Evolutionary conservation across 139 green algal species (phyloP), one percentile per base, ranked within the genome.

Genomic region (Nannochloris sp.): DNA sequence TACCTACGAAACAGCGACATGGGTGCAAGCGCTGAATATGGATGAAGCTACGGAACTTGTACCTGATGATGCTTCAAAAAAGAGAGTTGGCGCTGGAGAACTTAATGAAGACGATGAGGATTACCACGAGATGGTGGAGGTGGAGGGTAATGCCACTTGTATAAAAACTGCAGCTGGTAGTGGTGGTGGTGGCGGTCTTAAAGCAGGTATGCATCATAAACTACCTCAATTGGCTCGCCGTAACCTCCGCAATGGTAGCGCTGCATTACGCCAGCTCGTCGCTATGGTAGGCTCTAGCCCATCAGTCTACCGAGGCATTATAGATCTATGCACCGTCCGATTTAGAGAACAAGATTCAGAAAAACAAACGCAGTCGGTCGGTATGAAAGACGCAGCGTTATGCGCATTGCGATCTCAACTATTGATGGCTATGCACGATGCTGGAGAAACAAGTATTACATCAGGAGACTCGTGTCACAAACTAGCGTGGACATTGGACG

Each of bases 351-450:
- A 9, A n/a, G 58, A 65, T 6, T 19, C 42, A 61, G 48, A 9
- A n/a, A n/a, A n/a, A n/a, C 67, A 82, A 29, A 55, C 58, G 1
- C 60, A 78, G 37, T 85, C 83, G 29, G 54, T 85, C 23, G 77
- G 77, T 19, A 56, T 73, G 45, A 67, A 80, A 23, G 82, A 91
- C 59, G 65, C 77, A 0, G 78, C 75, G 33, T 81, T 86, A 60
- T 87, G 80, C 56, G 67, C 75, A 9, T 82, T 92, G 68, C 76
- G 85, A 12, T 68, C 65, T 6, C 72, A 90, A 75, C 80, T 94
- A 62, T 78, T 92, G 29, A 94, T 94, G 87, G 72, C 75, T 39
- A 78, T 92, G 32, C 87, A 94, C 62, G 87, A 94, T 64, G 68
- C 54, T 8, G 71, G 71, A 4, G 55, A 65, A 44, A 67, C 51